phyloP scores from a whole-genome alignment of 805 yeast species.

The Hagleromyces aurorensis region DNA sequence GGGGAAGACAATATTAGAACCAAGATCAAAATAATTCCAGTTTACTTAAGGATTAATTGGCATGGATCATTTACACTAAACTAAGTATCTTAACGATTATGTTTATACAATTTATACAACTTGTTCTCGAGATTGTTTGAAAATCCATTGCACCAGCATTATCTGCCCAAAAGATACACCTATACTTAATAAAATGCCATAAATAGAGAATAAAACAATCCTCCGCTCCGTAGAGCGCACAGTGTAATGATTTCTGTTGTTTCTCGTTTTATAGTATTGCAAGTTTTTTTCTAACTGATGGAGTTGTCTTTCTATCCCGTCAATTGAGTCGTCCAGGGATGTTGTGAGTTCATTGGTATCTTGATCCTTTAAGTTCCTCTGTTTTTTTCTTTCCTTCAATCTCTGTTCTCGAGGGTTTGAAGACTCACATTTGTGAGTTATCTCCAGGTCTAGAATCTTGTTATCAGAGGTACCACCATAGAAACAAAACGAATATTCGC shows the following conservation, averaged over 20 bases:
- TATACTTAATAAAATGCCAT: constrained; percentile 55
- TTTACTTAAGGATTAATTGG: neutral
- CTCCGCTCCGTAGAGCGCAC: constrained; percentile 58
- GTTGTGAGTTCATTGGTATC: constrained; percentile 18
- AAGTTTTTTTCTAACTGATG: constrained; percentile 49
- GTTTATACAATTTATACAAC: constrained; percentile 35
- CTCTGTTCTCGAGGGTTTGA: constrained; percentile 35
- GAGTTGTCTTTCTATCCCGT: constrained; percentile 52
- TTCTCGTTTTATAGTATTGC: constrained; percentile 83
- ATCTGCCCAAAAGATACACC: constrained; percentile 68
- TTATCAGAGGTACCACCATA: constrained; percentile 74
- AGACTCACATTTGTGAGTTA: constrained; percentile 34
- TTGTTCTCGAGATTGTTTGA: constrained; percentile 64
- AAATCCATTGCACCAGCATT: constrained; percentile 58
- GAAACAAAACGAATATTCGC: constrained; percentile 87
- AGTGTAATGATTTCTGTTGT: constrained; percentile 79
- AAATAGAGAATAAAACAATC: constrained; percentile 56
- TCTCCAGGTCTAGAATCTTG: constrained; percentile 78
- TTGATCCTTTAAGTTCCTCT: constrained; percentile 12
- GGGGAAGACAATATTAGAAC: constrained; percentile 56
- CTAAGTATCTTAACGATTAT: constrained; percentile 1
- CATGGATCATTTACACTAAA: neutral
- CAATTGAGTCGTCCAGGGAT: constrained; percentile 36
- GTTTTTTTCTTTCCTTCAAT: constrained; percentile 35
- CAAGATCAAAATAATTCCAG: constrained; percentile 32